Conservation (phyloP, 2,329 filamentous ascomycete species). For the Ophiocordyceps robertsii region DNA sequence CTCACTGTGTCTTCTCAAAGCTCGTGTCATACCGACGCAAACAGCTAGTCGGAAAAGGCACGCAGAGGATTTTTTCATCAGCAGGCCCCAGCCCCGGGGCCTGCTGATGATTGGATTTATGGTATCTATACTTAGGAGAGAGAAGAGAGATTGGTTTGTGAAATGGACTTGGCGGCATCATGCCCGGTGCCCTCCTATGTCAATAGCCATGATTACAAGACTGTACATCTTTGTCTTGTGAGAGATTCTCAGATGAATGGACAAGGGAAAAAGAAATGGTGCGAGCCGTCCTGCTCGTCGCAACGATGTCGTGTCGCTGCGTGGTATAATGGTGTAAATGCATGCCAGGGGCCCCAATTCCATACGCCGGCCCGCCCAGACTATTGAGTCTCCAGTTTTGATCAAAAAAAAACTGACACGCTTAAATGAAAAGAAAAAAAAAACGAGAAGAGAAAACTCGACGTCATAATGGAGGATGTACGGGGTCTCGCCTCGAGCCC, state of each 20-base stretch:
- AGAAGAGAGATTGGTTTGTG: too few species aligned
- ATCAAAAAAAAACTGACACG: neutral
- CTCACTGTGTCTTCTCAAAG: too few species aligned
- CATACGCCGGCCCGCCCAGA: neutral
- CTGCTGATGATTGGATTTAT: too few species aligned
- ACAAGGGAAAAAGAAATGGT: neutral
- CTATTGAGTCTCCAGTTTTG: neutral
- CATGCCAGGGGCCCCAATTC: neutral
- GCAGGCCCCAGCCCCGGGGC: too few species aligned
- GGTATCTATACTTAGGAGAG: too few species aligned
- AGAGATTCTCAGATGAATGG: neutral
- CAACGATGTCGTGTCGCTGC: neutral
- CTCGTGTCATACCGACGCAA: too few species aligned
- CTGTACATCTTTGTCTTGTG: neutral
- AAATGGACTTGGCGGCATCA: too few species aligned
- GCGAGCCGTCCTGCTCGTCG: neutral
- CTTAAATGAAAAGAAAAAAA: neutral
- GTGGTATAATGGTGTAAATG: neutral
- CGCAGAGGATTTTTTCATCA: too few species aligned
- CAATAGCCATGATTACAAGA: neutral
- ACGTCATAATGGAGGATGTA: neutral
- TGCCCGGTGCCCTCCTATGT: neutral
- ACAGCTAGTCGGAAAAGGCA: too few species aligned
- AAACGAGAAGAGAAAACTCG: neutral
- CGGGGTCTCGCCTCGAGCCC: neutral